Evolutionary conservation across 257 asterid species (phyloP).

Genomic region (Paraleonurus japonicus): DNA sequence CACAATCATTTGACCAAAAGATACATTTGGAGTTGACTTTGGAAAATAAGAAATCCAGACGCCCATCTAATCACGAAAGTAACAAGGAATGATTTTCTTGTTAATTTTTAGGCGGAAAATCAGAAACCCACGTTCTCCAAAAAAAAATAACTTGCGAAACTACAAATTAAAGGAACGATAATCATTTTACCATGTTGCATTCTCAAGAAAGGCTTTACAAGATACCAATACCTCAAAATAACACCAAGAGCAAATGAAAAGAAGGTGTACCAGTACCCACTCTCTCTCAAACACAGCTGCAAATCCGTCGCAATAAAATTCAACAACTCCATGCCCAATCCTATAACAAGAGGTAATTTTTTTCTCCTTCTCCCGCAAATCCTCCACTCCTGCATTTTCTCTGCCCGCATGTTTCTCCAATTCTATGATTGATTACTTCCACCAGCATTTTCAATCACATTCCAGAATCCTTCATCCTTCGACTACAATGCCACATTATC

Average conservation of each 20-base stretch:
- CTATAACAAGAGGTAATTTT: slow-evolving; percentile 44
- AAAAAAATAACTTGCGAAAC: too few species aligned
- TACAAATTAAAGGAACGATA: too few species aligned
- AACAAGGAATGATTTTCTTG: too few species aligned
- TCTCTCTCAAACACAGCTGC: slow-evolving; percentile 43
- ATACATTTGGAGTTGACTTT: too few species aligned
- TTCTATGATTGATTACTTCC: slow-evolving; percentile 31
- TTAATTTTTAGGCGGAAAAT: too few species aligned
- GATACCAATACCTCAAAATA: neutral
- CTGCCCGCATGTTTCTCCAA: slow-evolving; percentile 21
- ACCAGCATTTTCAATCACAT: slow-evolving; percentile 56
- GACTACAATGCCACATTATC: slow-evolving; percentile 61
- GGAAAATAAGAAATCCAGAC: too few species aligned
- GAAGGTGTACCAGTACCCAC: slow-evolving; percentile 31
- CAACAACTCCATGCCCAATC: slow-evolving; percentile 74
- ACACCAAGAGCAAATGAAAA: slow-evolving; percentile 41
- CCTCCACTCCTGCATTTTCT: slow-evolving; percentile 55
- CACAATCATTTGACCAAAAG: too few species aligned
- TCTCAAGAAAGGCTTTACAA: too few species aligned
- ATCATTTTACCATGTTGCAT: too few species aligned
- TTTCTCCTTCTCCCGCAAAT: slow-evolving; percentile 50
- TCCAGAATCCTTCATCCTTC: slow-evolving; percentile 68
- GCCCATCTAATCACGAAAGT: too few species aligned
- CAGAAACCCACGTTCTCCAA: too few species aligned
- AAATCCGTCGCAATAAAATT: slow-evolving; percentile 47